Evolutionary conservation across 208 protist genomes (phyloP), one percentile per base, ranked within the genome.

Genomic region (Porcisia hertigi): DNA sequence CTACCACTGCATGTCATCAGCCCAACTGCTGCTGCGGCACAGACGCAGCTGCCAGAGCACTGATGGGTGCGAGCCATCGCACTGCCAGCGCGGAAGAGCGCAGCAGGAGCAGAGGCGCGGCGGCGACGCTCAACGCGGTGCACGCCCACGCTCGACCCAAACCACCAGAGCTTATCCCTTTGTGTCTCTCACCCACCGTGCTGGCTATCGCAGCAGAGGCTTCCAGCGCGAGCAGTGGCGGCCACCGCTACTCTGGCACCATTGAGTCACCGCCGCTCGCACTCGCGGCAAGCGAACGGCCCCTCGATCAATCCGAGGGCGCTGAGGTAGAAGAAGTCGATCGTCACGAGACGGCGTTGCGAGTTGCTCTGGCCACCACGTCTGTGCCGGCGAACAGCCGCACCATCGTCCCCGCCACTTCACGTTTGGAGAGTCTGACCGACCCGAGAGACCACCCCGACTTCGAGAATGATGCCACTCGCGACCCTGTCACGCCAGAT

Each of bases 371-470:
- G 30, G 3, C 25, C 43, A 30, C 36, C 63, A 47, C 18, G 39
- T 47, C 62, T 66, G 39, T 49, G 39, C 12, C 20, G 14, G 34
- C 62, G 62, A 66, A 7, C 62, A n/a, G 14, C 4, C 20, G 23
- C 62, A 16, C 69, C 49, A 67, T 62, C 23, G 45, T 52, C 18
- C 57, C 52, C 55, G 64, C 71, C 12, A 73, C 77, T 20, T 73
- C 59, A 4, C 71, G 39, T 52, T 69, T 58, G 8, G 54, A 39
- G 59, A 71, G 52, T 41, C 43, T 75, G 25, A 43, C 76, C 4
- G 73, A 70, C 20, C 16, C 70, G 55, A 74, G 55, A 18, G 55
- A 43, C 53, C 49, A 16, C 47, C 43, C 43, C 25, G 14, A n/a
- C 25, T 36, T 41, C 16, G 39, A 49, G 23, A 20, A 18, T 30